A percentile compares a stretch with the other conserved stretches of the same genome.
Evolutionary conservation across 1,284 basidiomycete genomes (phyloP).

Genomic region (Naganishia sp.): DNA sequence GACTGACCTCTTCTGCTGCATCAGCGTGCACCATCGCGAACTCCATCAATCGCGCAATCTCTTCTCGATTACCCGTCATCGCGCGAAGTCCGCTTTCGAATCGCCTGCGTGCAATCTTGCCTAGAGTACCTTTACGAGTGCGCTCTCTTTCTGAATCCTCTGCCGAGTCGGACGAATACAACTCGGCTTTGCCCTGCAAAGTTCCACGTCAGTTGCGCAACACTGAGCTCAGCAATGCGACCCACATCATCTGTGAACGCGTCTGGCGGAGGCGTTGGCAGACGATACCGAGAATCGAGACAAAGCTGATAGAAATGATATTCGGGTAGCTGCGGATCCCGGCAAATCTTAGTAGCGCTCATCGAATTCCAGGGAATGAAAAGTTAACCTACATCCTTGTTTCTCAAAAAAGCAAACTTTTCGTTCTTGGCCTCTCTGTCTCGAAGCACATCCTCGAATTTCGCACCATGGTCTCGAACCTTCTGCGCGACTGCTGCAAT

Average conservation of each 20-base stretch:
- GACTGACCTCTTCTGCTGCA: constrained; percentile 76
- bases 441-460: constrained; percentile 74
- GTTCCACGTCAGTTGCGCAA: not conserved
- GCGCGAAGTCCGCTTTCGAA: constrained; percentile 88
- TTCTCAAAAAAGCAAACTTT: constrained; percentile 76
- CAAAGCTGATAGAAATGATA: constrained; percentile 78
- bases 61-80: constrained; percentile 80
- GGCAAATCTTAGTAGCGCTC: not conserved
- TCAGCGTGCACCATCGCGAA: constrained; percentile 94
- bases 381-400: constrained; percentile 62
- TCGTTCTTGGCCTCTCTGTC: constrained; percentile 77
- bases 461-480: constrained; percentile 73
- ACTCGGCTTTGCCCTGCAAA: constrained; percentile 77
- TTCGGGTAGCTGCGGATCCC: constrained; percentile 65
- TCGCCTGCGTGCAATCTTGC: constrained; percentile 71
- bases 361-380: not conserved
- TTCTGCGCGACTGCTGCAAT: constrained; percentile 80
- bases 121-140: constrained; percentile 68
- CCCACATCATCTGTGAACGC: constrained; percentile 83
- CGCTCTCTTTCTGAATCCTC: constrained; percentile 89
- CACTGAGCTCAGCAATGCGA: constrained; percentile 27
- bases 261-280: constrained; percentile 58
- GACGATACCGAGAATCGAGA: constrained; percentile 64
- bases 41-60: constrained; percentile 90
- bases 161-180: constrained; percentile 91